Conservation (phyloP, 805 yeast species). For the Candida alai region DNA sequence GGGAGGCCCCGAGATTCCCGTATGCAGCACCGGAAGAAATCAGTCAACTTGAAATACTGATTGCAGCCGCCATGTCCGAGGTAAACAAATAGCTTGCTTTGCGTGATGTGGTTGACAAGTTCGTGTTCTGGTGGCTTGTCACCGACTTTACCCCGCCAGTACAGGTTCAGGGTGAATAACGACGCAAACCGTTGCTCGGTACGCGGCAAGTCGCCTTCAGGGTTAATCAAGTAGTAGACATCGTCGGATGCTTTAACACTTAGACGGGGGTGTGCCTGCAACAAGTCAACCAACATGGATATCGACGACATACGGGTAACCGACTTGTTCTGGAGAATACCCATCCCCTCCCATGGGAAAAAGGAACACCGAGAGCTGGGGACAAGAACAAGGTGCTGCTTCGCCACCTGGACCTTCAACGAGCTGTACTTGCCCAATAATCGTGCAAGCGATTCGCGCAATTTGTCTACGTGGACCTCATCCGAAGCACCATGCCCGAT, state of each 20-base stretch:
- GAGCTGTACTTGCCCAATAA: slow-evolving; percentile 29
- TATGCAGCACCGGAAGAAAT: slow-evolving; percentile 31
- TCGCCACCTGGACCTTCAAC: slow-evolving; percentile 8
- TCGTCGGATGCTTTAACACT: slow-evolving; percentile 3
- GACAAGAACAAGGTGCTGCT: slow-evolving; percentile 63
- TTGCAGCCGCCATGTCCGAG: slow-evolving; percentile 98
- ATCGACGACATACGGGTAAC: slow-evolving; percentile 74
- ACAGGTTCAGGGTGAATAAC: slow-evolving; percentile 11
- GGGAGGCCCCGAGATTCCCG: slow-evolving; percentile 34
- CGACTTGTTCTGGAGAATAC: slow-evolving; percentile 49
- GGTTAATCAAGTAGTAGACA: slow-evolving; percentile 62
- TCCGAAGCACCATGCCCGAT: slow-evolving; percentile 62
- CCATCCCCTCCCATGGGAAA: slow-evolving; percentile 89
- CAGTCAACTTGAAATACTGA: slow-evolving; percentile 59
- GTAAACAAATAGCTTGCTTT: slow-evolving; percentile 56
- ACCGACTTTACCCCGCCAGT: slow-evolving; percentile 46
- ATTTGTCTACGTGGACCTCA: slow-evolving; percentile 53
- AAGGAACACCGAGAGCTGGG: slow-evolving; percentile 61
- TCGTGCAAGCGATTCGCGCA: slow-evolving; percentile 50
- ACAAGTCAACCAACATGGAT: slow-evolving; percentile 36
- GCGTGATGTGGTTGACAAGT: slow-evolving; percentile 40
- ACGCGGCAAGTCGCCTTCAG: slow-evolving; percentile 68
- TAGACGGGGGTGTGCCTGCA: slow-evolving; percentile 12
- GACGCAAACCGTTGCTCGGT: slow-evolving; percentile 54
- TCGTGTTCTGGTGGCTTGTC: slow-evolving; percentile 53